Evolutionary conservation across 441 rosid genomes (phyloP).

Genomic region (Corymbia citriodora): DNA sequence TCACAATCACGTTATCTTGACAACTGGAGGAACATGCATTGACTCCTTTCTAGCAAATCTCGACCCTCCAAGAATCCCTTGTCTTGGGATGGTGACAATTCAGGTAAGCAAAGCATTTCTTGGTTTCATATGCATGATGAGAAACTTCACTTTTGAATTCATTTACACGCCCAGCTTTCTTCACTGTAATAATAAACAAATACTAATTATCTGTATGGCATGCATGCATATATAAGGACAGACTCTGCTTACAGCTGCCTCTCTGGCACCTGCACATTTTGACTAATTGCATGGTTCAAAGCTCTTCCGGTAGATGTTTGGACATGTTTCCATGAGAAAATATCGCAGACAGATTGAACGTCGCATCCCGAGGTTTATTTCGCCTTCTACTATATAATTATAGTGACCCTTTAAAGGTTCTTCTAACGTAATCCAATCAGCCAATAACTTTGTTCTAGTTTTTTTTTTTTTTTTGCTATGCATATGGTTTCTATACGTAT

Average conservation of each 20-base stretch:
- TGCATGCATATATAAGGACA: background rate
- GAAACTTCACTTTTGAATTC: background rate
- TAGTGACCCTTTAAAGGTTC: background rate
- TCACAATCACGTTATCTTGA: constrained; percentile 18
- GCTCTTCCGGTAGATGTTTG: background rate
- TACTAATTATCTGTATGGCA: background rate
- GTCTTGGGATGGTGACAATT: background rate
- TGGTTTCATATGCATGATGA: background rate
- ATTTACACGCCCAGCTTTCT: background rate
- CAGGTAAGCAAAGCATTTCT: background rate
- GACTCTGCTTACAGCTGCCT: background rate
- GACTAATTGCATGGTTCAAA: background rate
- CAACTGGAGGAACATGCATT: constrained; percentile 28
- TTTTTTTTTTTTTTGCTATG: background rate
- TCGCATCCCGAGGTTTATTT: background rate
- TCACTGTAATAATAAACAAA: background rate
- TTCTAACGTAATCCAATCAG: background rate
- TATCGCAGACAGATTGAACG: background rate
- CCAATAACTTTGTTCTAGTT: background rate
- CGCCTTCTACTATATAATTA: background rate
- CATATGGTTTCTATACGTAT: background rate
- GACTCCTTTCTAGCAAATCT: background rate
- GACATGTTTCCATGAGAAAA: background rate
- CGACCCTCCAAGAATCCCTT: background rate
- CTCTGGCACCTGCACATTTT: background rate